Conservation (phyloP, 116 monocot genomes). For the Phalaenopsis hybrid region DNA sequence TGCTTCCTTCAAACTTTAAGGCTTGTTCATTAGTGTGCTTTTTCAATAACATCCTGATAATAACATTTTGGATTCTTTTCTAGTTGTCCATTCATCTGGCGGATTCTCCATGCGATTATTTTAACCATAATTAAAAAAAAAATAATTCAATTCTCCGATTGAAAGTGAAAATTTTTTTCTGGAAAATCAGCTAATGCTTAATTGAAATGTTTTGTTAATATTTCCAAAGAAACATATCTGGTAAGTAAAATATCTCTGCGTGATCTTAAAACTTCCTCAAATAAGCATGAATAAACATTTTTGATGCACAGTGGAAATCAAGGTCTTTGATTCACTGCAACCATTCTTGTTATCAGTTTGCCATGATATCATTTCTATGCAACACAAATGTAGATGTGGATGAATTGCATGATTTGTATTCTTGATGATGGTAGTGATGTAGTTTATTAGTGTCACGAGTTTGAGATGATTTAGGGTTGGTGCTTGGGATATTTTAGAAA, state of each 20-base stretch:
- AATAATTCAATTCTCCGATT: neutral
- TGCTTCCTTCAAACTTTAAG: neutral
- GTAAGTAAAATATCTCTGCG: neutral
- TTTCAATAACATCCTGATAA: neutral
- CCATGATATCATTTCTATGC: too few relatives aligned
- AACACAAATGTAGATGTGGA: too few relatives aligned
- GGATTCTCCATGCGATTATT: neutral
- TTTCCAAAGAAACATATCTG: neutral
- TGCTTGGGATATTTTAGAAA: too few relatives aligned
- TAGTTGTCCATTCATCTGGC: neutral
- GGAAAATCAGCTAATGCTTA: neutral
- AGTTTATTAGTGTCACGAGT: too few relatives aligned
- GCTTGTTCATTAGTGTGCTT: neutral
- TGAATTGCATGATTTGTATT: too few relatives aligned
- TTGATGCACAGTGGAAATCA: too few relatives aligned
- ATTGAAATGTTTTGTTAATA: neutral
- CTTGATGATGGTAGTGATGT: too few relatives aligned
- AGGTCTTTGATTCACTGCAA: too few relatives aligned
- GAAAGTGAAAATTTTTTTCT: neutral
- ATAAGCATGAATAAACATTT: too few relatives aligned
- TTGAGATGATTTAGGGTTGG: too few relatives aligned
- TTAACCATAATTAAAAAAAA: neutral
- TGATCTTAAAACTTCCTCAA: neutral
- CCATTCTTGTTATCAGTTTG: too few relatives aligned
- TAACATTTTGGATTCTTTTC: constrained; percentile 5